Percentiles rank a stretch among this genome's conserved stretches.
These are phyloP conservation scores for Entamoeba histolytica DNA, from an alignment of 208 protist species.

Conservation along the genomic window DNA sequence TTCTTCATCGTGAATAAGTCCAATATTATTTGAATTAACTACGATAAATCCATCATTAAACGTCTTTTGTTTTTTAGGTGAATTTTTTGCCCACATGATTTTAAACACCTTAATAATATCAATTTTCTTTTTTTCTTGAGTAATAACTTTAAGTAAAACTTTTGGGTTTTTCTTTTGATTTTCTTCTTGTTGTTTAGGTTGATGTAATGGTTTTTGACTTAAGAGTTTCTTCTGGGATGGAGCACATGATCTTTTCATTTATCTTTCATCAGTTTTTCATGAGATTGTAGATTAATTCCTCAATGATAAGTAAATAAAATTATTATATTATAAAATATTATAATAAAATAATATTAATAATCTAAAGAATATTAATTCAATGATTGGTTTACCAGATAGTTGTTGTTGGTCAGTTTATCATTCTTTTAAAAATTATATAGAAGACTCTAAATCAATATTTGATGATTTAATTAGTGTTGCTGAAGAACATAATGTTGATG, in stretches of 20 bases:
- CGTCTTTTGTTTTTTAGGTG: background rate
- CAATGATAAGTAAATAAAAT: too few relatives aligned
- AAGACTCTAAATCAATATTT: background rate
- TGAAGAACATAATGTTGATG: background rate
- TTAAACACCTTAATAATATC: background rate
- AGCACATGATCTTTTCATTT: too few relatives aligned
- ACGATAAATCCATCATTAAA: background rate
- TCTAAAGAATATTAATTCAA: background rate
- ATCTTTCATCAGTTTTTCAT: too few relatives aligned
- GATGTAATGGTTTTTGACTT: too few relatives aligned
- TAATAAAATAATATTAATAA: too few relatives aligned
- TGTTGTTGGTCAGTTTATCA: background rate
- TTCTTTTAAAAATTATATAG: background rate
- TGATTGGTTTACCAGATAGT: background rate
- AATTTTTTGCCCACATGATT: background rate
- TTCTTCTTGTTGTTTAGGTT: background rate
- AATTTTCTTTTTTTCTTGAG: background rate
- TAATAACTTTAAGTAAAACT: background rate
- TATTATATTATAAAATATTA: too few relatives aligned
- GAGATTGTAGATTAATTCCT: too few relatives aligned
- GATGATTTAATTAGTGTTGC: background rate
- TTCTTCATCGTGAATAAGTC: background rate
- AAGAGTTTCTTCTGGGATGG: too few relatives aligned
- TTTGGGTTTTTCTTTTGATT: background rate
- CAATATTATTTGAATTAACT: background rate